Evolutionary conservation across 2,329 filamentous ascomycete species (phyloP).

Genomic region (Macrophomina pseudophaseolina): DNA sequence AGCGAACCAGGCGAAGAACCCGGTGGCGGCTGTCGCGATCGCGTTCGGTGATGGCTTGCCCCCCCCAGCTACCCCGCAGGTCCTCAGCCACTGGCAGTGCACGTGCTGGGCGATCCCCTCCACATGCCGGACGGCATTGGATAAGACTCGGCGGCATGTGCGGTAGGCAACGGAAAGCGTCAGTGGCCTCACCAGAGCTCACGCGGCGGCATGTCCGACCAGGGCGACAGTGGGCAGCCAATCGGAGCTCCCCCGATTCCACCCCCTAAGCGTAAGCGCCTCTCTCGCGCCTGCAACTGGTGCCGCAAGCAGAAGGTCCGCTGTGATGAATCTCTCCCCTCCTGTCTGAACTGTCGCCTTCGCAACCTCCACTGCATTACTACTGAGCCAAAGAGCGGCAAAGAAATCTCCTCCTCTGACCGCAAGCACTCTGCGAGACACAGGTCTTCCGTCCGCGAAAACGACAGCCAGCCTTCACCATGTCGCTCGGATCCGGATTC

Average conservation of each 20-base stretch:
- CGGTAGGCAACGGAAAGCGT: not conserved
- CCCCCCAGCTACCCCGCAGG: conserved; percentile 7
- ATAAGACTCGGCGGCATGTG: conserved; percentile 12
- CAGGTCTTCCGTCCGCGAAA: not conserved
- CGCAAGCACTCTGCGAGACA: conserved; percentile 7
- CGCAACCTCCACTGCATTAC: conserved; percentile 27
- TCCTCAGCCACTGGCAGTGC: not conserved
- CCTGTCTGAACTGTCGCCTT: conserved; percentile 24
- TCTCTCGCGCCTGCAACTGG: conserved; percentile 29
- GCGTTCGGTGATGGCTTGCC: not conserved
- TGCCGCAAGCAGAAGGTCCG: conserved; percentile 29
- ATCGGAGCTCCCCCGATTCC: not conserved
- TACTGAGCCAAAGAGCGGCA: conserved; percentile 21
- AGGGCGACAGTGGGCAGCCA: conserved; percentile 2
- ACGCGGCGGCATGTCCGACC: conserved; percentile 5
- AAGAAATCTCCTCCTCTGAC: conserved; percentile 2
- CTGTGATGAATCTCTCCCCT: conserved; percentile 29
- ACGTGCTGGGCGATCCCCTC: conserved; percentile 9
- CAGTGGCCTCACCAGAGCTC: conserved; percentile 9
- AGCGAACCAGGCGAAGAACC: not conserved
- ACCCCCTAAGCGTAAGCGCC: conserved; percentile 26
- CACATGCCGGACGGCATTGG: conserved; percentile 17
- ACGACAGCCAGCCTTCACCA: not conserved
- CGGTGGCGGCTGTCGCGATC: conserved; percentile 2
- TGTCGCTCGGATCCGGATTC: conserved; percentile 24